Base-by-base conservation (phyloP, 768 basidiomycete species). In the Boletus subparvulus region DNA sequence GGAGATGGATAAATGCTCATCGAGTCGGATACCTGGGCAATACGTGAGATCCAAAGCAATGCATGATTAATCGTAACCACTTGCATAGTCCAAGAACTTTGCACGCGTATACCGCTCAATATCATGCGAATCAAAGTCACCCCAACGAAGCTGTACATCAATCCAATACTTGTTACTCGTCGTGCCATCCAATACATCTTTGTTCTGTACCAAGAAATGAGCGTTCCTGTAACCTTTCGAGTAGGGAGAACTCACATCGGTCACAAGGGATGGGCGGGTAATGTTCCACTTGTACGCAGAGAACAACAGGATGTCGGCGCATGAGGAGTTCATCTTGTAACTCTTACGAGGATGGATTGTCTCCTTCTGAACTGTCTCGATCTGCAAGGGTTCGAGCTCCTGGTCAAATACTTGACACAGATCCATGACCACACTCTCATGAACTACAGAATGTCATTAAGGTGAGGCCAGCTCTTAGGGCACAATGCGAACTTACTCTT, bases 301-400 rank as follows among this genome's bases (percentile, higher is more conserved):
- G 84, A 99, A 98, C 49, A 99, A 80, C 19, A 99, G 80, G 68
- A 99, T 96, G 68, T 99, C 97, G 50, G 96, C 96, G 62, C 96
- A 98, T n/a, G 94, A 96, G 9, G 94, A 97, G 77, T 99, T 99
- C 97, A 99, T 98, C 84, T 99, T 99, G 85, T 99, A 99, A 80
- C 94, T 97, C 81, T 98, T 98, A 76, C 96, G 91, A 65, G 96
- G 96, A 73, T 97, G 97, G 59, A 99, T 99, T 0, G 97, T 98
- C 75, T 99, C 97, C 75, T 99, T 99, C 74, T 98, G 97, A 0
- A 99, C 97, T 0, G 95, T 98, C 79, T 98, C 97, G 65, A 99
- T 99, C 64, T 98, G 94, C 16, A 99, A 77, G 4, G 97, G 95
- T 71, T 99, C 97, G 35, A 99, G 80, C 68, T 99, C 97, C 74